A percentile compares a stretch with the other conserved stretches of the same genome.
phyloP scores from a whole-genome alignment of 2,329 filamentous ascomycete species.

The Curvularia eragrostidis region DNA sequence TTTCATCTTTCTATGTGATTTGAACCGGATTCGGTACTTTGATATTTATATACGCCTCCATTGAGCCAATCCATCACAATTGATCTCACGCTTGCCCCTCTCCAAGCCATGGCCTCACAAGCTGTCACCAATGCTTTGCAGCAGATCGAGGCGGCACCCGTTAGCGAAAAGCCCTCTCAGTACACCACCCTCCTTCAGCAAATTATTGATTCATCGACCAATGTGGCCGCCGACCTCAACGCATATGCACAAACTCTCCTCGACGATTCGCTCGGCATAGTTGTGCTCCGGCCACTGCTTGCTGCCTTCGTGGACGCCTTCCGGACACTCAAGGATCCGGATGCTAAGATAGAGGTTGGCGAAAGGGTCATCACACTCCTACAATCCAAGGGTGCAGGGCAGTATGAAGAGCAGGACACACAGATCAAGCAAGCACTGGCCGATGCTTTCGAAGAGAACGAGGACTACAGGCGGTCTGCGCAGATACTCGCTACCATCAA shows the following conservation, averaged over 20 bases:
- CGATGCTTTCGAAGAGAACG: conserved; percentile 79
- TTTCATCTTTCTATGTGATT: no score
- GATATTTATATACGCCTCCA: neutral
- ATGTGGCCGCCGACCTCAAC: conserved; percentile 67
- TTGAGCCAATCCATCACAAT: neutral
- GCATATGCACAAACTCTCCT: conserved; percentile 73
- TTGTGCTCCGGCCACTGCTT: conserved; percentile 75
- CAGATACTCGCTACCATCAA: conserved; percentile 81
- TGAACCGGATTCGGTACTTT: neutral
- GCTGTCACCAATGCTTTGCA: conserved; percentile 58
- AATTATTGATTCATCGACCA: conserved; percentile 58
- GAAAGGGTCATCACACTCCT: conserved; percentile 74
- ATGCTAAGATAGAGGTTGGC: conserved; percentile 77
- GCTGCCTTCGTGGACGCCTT: conserved; percentile 70
- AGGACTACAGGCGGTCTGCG: conserved; percentile 82
- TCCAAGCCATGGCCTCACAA: conserved; percentile 56
- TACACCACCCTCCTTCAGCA: conserved; percentile 66
- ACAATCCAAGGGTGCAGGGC: conserved; percentile 68
- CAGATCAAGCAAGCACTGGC: conserved; percentile 81
- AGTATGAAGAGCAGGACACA: conserved; percentile 83
- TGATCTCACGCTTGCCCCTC: conserved; percentile 1
- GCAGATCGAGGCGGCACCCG: conserved; percentile 57
- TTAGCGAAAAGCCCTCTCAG: conserved; percentile 59
- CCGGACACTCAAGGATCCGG: conserved; percentile 64
- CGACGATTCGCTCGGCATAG: conserved; percentile 73